These are phyloP conservation scores for Botryotinia calthae DNA, from an alignment of 2,329 filamentous ascomycete species.

Conservation along the genomic window DNA sequence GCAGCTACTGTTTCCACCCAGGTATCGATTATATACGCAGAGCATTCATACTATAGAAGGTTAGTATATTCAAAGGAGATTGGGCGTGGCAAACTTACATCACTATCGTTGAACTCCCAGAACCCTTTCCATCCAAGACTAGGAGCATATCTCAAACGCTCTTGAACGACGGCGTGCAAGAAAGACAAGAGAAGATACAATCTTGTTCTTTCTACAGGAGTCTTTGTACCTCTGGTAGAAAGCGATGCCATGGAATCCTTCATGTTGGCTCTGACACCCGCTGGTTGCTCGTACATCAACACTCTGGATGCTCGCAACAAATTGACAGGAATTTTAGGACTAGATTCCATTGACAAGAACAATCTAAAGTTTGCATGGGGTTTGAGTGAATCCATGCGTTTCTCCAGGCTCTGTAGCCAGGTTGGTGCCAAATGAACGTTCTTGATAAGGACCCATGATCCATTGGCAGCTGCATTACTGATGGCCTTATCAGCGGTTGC, in stretches of 20 bases:
- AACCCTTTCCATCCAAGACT: slow-evolving; percentile 96
- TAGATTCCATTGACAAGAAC: slow-evolving; percentile 97
- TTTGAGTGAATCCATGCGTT: slow-evolving; percentile 92
- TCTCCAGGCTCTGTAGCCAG: slow-evolving; percentile 96
- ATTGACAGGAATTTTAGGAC: slow-evolving; percentile 95
- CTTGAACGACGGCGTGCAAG: slow-evolving; percentile 92
- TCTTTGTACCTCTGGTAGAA: slow-evolving; percentile 70
- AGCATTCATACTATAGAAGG: slow-evolving; percentile 80
- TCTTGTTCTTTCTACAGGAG: slow-evolving; percentile 85
- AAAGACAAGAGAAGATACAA: slow-evolving; percentile 91
- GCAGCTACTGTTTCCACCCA: slow-evolving; percentile 85
- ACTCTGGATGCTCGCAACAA: slow-evolving; percentile 89
- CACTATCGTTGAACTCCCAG: slow-evolving; percentile 99
- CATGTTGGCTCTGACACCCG: slow-evolving; percentile 96
- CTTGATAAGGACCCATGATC: slow-evolving; percentile 97
- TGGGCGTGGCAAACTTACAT: slow-evolving; percentile 63
- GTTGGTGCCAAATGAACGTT: slow-evolving; percentile 95
- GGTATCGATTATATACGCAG: slow-evolving; percentile 89
- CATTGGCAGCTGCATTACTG: slow-evolving; percentile 83
- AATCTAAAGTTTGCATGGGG: slow-evolving; percentile 90
- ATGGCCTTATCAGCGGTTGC: slow-evolving; percentile 95
- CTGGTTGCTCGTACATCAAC: slow-evolving; percentile 96
- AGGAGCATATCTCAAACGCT: slow-evolving; percentile 89
- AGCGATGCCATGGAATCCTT: slow-evolving; percentile 90
- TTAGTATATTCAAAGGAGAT: slow-evolving; percentile 60